phyloP scores from a whole-genome alignment of 2,329 filamentous ascomycete species.

The Talaromyces albobiverticillius region DNA sequence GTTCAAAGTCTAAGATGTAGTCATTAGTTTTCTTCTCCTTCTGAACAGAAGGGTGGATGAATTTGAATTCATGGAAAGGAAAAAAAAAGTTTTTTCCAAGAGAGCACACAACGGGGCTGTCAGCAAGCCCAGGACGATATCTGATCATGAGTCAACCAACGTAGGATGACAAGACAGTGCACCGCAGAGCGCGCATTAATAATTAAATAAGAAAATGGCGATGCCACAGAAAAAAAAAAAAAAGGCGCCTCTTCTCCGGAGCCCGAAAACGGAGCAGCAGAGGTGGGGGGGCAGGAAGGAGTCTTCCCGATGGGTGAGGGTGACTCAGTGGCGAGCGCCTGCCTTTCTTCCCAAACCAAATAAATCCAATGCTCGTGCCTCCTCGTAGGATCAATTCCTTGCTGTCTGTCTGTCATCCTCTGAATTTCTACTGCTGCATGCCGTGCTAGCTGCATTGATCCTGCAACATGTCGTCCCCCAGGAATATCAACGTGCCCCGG shows the following conservation, averaged over 20 bases:
- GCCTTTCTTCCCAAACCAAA: background rate
- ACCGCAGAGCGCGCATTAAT: no score
- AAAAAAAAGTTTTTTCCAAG: no score
- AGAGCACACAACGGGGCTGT: no score
- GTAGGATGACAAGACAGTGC: no score
- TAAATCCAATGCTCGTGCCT: background rate
- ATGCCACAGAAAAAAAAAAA: no score
- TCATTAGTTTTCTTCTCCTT: background rate
- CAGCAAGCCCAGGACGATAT: no score
- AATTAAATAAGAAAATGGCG: no score
- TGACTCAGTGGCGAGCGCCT: constrained; percentile 1
- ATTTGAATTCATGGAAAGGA: constrained; percentile 4
- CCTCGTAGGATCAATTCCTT: background rate
- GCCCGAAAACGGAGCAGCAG: constrained; percentile 16
- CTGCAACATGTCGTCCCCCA: constrained; percentile 27
- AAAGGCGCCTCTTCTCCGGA: constrained; percentile 15
- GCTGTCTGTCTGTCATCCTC: background rate
- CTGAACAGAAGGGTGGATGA: background rate
- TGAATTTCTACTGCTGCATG: no score
- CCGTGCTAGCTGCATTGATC: background rate
- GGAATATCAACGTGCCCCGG: constrained; percentile 30
- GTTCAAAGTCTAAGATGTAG: background rate
- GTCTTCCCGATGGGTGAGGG: background rate
- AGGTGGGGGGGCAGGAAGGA: constrained; percentile 10
- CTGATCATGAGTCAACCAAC: no score